Evolutionary conservation across 306 rosid genomes (phyloP), one percentile per base, ranked within the genome.

Genomic region (Medicago arabica): DNA sequence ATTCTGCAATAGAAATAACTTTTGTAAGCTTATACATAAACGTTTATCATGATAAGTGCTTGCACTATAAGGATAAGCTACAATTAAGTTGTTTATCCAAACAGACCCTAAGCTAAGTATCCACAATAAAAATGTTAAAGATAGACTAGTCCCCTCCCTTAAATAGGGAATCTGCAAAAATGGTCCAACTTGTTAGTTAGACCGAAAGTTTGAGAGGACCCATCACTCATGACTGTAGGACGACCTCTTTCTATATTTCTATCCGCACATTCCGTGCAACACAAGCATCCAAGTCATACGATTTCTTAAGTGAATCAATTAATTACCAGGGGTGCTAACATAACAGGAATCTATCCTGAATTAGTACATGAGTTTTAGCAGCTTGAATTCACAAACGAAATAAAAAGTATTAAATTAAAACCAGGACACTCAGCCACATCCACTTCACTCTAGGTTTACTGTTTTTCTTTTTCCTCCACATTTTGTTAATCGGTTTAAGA

Each of bases 251-350:
- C 40, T 14, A 43, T 53, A 66, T 16, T 54, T 67, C 58, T 41
- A 54, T 41, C 50, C 43, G 55, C 70, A 54, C 23, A 47, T 21
- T 61, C 72, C 39, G 10, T 46, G 43, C 15, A 70, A 78, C 71
- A 21, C 81, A 57, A 28, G 51, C 75, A 19, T 54, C 43, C 23
- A 49, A 40, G 15, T 49, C 16, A 16, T 28, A 51, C 47, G 2
- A 46, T 17, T 68, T 77, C 31, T 50, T 1, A 40, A 46, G 15
- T 13, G 18, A 58, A 69, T 51, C 44, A 40, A 61, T 39, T 76
- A 76, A 39, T 15, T 59, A 28, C 34, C 36, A 28, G 21, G 12
- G 59, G 5, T 0, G 28, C 50, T 11, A 17, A 12, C 68, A 41
- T 36, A 25, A 14, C 41, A 40, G 46, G 15, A 77, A 57, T 59